Percentiles rank a stretch among this genome's conserved stretches.
These are phyloP conservation scores for Staphylotrichum longicolle DNA, from an alignment of 495 filamentous ascomycete genomes.

Conservation along the genomic window DNA sequence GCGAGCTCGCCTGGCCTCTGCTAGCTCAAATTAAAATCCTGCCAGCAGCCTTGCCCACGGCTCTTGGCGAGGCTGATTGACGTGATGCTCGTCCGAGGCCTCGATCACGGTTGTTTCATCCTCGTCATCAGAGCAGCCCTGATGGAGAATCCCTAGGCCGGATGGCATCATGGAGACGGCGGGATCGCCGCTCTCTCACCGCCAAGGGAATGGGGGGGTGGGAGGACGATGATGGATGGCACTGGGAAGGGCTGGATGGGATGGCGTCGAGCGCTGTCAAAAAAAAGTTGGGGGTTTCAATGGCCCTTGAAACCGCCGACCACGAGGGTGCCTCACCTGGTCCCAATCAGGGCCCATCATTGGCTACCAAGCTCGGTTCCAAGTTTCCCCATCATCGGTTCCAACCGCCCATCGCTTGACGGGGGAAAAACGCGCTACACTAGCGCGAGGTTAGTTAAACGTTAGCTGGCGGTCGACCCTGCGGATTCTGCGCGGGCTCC, in stretches of 20 bases:
- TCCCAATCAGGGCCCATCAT: background rate
- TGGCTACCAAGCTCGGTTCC: constrained; percentile 10
- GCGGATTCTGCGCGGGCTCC: too few species aligned
- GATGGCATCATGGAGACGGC: constrained; percentile 4
- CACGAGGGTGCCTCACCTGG: constrained; percentile 7
- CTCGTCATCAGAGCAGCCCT: background rate
- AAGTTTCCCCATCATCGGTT: background rate
- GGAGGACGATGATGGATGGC: background rate
- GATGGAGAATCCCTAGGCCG: background rate
- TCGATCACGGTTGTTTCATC: too few species aligned
- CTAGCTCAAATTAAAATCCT: background rate
- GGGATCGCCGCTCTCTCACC: background rate
- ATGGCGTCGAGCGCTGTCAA: background rate
- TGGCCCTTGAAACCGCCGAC: constrained; percentile 2
- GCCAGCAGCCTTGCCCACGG: constrained; percentile 3
- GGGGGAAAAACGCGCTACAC: background rate
- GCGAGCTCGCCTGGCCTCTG: too few species aligned
- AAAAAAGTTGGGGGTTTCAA: constrained; percentile 1
- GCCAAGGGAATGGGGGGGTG: background rate
- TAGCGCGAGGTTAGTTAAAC: too few species aligned
- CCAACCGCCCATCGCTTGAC: background rate
- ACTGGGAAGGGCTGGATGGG: background rate
- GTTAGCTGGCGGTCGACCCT: too few species aligned
- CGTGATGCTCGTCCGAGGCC: background rate
- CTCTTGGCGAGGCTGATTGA: constrained; percentile 7